Evolutionary conservation across 495 filamentous ascomycete species (phyloP), one percentile per base, ranked within the genome.

Genomic region (Penicillium longicatenatum): DNA sequence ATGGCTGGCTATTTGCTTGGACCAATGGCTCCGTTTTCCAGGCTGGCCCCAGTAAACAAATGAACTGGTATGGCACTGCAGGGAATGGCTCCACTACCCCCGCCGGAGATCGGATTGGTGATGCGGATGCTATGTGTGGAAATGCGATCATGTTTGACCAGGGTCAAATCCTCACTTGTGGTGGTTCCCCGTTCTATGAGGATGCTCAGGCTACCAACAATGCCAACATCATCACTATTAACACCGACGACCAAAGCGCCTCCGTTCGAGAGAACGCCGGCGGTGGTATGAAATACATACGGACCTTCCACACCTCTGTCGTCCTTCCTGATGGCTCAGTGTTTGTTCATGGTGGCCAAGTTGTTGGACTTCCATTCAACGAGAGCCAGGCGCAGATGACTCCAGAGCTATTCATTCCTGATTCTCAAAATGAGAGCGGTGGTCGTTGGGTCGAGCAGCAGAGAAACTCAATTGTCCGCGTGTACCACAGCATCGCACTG

Each of bases 1-100:
- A 86, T 58, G 79, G 60, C 44, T 86, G 83, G 84, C 71, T 87
- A n/a, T 87, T 85, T 62, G 81, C 65, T 10, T 87, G 83, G 80
- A 85, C 81, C 58, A 69, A 74, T 41, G 74, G 68, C 10, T 75
- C 61, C 24, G 77, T 84, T 19, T 83, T 86, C 72, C 82, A 86
- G 65, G 83, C 82, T 6, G 84, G 84, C 6, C 84, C 84, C 6
- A 79, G 73, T 54, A 71, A 63, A 47, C 55, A 64, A 1, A 85
- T 85, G 82, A 80, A 86, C 64, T 56, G 58, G 58, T 61, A 49
- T 24, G 39, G 41, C 26, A 48, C 58, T 2, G 16, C 29, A n/a
- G 53, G 21, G 1, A 21, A 16, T 46, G 53, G 58, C 11, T 47
- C 9, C 24, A 47, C 42, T 6, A 33, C 3, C 2, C 11, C 52